Evolutionary conservation across 345 rosid species (phyloP), one percentile per base, ranked within the genome.

Genomic region (Camelina hispida): DNA sequence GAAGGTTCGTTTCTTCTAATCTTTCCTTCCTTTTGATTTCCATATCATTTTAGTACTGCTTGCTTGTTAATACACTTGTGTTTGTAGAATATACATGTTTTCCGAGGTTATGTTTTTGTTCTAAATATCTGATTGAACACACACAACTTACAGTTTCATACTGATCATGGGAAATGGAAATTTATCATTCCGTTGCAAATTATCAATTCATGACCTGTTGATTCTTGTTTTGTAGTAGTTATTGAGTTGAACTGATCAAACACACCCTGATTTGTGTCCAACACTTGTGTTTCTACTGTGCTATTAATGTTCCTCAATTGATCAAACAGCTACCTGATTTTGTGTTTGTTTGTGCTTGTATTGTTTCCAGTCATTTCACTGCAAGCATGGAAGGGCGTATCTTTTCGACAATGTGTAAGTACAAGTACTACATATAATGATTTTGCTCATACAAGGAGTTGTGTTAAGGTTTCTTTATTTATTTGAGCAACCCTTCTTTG

Each of bases 351-450:
- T 15, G 13, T 77, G 66, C 3, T 23, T 25, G 44, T 71, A 46
- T 65, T 76, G 76, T 85, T 88, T 77, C 20, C 87, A 91, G 97
- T 70, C 87, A 30, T 91, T 89, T 82, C 91, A 77, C 79, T 78
- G 88, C 85, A 81, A 82, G 78, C 85, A 91, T 78, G 95, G 97
- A 68, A 83, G 74, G 78, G 97, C 97, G 60, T 87, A 85, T 79
- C 97, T 91, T 78, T 89, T 91, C 70, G 85, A 85, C 58, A 85
- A 85, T 35, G 90, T 81, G 97, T 86, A 83, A 89, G 97, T 80
- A 35, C 40, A 83, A 89, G 97, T 80, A 37, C 40, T 78, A 43
- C 25, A 58, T 62, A 3, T 2, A 62, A 53, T 18, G 20, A n/a
- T 17, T 50, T 23, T 67, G 38, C n/a, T 66, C 65, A 22, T 40